Conservation (phyloP, 805 yeast genomes). For the Yarrowia divulgata region DNA sequence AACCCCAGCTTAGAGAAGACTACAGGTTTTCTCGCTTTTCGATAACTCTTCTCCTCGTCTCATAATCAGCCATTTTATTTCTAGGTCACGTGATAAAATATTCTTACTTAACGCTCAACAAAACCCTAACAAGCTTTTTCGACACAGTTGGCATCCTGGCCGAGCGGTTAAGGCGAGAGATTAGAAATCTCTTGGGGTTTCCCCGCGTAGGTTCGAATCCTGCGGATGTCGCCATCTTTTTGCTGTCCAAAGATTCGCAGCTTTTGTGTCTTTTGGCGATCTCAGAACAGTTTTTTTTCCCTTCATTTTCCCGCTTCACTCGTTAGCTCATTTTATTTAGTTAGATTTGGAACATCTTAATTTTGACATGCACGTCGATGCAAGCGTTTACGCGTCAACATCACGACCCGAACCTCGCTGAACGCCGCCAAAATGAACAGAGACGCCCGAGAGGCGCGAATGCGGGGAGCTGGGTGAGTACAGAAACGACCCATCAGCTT, state of each 20-base stretch:
- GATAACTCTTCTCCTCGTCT: no score
- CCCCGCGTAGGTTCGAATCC: conserved; percentile 31
- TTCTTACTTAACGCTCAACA: neutral
- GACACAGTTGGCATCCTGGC: conserved; percentile 19
- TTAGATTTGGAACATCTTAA: no score
- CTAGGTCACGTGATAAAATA: neutral
- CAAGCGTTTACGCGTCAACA: conserved; percentile 10
- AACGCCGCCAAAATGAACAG: conserved; percentile 3
- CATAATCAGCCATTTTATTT: no score
- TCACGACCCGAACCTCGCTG: neutral
- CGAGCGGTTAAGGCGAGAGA: conserved; percentile 33
- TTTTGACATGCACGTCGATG: no score
- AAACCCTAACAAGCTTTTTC: neutral
- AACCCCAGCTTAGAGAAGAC: no score
- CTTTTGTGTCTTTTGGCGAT: no score
- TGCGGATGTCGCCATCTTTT: conserved; percentile 31
- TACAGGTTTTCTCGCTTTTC: no score
- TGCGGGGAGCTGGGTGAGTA: conserved; percentile 35
- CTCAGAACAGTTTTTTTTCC: no score
- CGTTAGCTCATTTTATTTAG: no score
- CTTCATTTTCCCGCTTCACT: no score
- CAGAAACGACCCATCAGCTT: neutral
- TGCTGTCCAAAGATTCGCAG: no score
- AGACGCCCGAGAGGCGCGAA: conserved; percentile 27
- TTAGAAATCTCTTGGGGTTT: conserved; percentile 24